A percentile compares a stretch with the other conserved stretches of the same genome.
Evolutionary conservation across 768 basidiomycete species (phyloP).

Genomic region (Rubroboletus pulcherrimus): DNA sequence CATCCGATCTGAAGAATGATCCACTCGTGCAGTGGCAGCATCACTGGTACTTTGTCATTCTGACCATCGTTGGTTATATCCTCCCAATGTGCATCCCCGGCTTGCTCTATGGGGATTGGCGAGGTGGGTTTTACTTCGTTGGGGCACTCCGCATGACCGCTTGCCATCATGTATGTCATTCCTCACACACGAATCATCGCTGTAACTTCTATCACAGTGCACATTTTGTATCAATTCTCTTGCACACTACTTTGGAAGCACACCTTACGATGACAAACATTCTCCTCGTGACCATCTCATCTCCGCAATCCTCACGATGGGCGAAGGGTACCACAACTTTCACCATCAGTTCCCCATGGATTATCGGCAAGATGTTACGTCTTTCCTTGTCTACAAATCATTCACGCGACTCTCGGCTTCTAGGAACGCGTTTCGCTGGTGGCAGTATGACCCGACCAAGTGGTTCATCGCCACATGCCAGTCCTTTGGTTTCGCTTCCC

Average conservation of each 20-base stretch:
- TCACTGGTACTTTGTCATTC: conserved; percentile 61
- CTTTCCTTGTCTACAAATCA: background rate
- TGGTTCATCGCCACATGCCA: conserved; percentile 76
- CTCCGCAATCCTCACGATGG: conserved; percentile 78
- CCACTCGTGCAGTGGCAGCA: conserved; percentile 76
- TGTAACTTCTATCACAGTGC: conserved; percentile 42
- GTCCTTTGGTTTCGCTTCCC: conserved; percentile 65
- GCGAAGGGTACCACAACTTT: conserved; percentile 68
- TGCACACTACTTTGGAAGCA: conserved; percentile 78
- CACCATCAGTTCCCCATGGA: conserved; percentile 89
- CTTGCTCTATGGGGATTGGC: conserved; percentile 69
- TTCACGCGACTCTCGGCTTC: conserved; percentile 4
- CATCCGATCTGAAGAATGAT: conserved; percentile 69
- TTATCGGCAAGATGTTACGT: conserved; percentile 29
- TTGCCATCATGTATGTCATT: conserved; percentile 70
- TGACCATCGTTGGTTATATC: conserved; percentile 64
- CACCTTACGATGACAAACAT: conserved; percentile 78
- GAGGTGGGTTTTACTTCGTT: conserved; percentile 73
- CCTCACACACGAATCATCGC: background rate
- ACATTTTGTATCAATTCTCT: conserved; percentile 89
- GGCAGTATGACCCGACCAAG: conserved; percentile 67
- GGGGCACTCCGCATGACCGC: conserved; percentile 68
- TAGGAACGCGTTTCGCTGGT: conserved; percentile 73
- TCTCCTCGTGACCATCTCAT: conserved; percentile 76
- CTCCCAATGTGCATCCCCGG: conserved; percentile 70